These are phyloP conservation scores for Diutina neorugosa DNA, from an alignment of 1,139 yeast species.

Conservation along the genomic window DNA sequence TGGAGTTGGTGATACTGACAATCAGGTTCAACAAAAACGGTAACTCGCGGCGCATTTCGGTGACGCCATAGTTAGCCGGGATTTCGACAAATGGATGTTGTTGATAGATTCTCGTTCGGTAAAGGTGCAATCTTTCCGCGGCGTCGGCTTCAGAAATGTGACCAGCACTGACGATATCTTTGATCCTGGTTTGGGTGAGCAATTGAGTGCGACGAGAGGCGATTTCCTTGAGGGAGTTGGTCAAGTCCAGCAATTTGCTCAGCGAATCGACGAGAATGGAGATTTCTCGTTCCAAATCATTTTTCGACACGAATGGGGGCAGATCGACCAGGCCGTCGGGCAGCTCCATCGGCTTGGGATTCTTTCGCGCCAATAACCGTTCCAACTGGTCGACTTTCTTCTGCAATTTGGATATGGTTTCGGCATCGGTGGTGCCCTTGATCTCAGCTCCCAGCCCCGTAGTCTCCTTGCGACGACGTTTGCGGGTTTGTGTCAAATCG, in stretches of 20 bases:
- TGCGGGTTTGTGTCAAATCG: slow-evolving; percentile 47
- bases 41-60: slow-evolving; percentile 32
- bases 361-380: not conserved
- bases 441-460: not conserved
- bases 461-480: slow-evolving; percentile 27
- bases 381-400: slow-evolving; percentile 3
- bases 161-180: slow-evolving; percentile 38
- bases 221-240: slow-evolving; percentile 20
- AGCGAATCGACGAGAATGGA: slow-evolving; percentile 15
- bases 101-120: slow-evolving; percentile 25
- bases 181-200: slow-evolving; percentile 12
- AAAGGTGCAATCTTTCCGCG: slow-evolving; percentile 27
- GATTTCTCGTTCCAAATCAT: slow-evolving; percentile 28
- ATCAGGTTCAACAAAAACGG: slow-evolving; percentile 57
- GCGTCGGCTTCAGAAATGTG: slow-evolving; percentile 41
- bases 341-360: not conserved
- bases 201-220: slow-evolving; percentile 29
- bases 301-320: slow-evolving; percentile 20
- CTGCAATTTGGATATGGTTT: slow-evolving; percentile 4
- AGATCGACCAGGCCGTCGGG: slow-evolving; percentile 8
- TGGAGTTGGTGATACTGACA: slow-evolving; percentile 47
- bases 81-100: slow-evolving; percentile 45
- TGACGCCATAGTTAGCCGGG: slow-evolving; percentile 29
- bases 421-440: not conserved
- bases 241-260: slow-evolving; percentile 18